Base-by-base conservation (phyloP, 805 yeast genomes). In the Wickerhamomyces bovis region DNA sequence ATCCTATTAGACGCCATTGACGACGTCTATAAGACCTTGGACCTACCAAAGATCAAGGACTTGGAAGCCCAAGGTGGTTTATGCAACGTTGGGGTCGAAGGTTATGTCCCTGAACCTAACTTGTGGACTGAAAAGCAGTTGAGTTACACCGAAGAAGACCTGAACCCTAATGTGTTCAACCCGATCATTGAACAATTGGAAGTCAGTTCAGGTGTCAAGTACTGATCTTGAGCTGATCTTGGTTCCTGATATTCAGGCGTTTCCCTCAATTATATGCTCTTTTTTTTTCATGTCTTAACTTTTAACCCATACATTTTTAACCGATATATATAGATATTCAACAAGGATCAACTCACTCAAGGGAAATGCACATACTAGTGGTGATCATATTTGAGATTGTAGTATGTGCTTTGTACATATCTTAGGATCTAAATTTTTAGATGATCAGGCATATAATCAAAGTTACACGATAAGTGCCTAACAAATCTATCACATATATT, bases 91-190 rank as follows among this genome's bases (percentile, higher is more conserved):
- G 97, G 96, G 50, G 80, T 73, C 35, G 65, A 69, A 30, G 67
- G 68, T 16, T 70, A 70, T 19, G 62, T 64, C 26, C 64, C 69
- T 18, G 76, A 77, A 44, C 70, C 76, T 52, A 90, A 89, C 57
- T 71, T 92, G 56, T 94, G 99, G 99, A 88, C 96, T 43, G 85
- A 83, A 47, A 78, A 76, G 49, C 95, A 88, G 66, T 75, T 92
- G 66, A 54, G 62, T 5, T 78, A 83, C 67, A 75, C 76, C 25
- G 81, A 84, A 56, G 62, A 66, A 6, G 85, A 81, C 61, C 72
- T 86, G 69, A 80, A 85, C 62, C 67, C 78, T 42, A 85, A 85
- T 54, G 89, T 84, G 22, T 53, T 72, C 47, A 77, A 83, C 46
- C 88, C 90, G 15, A 70, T 74, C 30, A 72, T 84, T 58, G 70